Conservation (phyloP, 2,329 filamentous ascomycete species). For the Penicillium concentricum region DNA sequence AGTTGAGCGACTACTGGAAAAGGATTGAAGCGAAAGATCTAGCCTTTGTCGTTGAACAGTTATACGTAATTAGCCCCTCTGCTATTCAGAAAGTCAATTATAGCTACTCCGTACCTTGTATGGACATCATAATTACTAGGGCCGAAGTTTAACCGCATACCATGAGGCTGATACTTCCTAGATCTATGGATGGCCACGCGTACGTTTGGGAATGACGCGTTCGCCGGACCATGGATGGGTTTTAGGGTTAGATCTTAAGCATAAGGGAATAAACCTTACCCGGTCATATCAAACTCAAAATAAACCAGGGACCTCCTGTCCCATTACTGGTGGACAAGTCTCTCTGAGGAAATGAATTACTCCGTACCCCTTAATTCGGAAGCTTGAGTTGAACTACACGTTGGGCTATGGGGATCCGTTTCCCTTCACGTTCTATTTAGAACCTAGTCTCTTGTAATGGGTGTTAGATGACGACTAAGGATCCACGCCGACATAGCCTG, state of each 20-base stretch:
- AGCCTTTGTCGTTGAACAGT: background rate
- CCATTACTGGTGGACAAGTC: background rate
- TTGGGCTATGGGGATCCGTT: background rate
- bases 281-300: background rate
- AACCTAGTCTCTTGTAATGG: background rate
- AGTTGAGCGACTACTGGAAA: background rate
- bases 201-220: background rate
- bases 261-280: conserved; percentile 3
- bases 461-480: background rate
- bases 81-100: background rate
- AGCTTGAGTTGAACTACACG: background rate
- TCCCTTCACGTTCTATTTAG: background rate
- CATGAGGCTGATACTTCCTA: background rate
- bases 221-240: background rate
- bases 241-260: background rate
- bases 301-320: background rate
- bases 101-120: background rate
- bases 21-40: background rate
- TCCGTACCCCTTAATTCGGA: background rate
- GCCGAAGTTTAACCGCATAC: background rate
- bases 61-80: too few relatives aligned
- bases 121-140: background rate
- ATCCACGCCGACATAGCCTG: background rate
- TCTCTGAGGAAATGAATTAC: background rate
- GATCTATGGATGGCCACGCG: background rate